Base-by-base conservation (phyloP, 164 flowering plant species). In the Vitis rotundifolia region DNA sequence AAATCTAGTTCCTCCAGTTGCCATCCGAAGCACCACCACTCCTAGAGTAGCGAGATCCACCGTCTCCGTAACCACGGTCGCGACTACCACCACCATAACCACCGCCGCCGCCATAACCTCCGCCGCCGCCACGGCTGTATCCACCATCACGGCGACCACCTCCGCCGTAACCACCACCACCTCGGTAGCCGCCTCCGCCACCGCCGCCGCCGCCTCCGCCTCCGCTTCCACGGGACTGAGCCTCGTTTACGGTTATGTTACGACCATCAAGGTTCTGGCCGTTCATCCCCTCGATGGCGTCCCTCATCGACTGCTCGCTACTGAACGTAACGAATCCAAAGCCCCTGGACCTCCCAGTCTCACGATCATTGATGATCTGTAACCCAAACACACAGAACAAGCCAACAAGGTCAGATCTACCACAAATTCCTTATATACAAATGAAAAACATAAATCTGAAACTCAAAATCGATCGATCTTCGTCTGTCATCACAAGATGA, bases 231-330 rank as follows among this genome's bases (percentile, higher is more conserved):
- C 86, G 85, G 11, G 89, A 80, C 74, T 82, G 87, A n/a, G 90
- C 87, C 66, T 86, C 85, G 76, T 84, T 83, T 3, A 86, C 90
- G 11, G 88, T 86, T 53, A 86, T 86, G 67, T 73, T 83, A 12
- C 90, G 81, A 14, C 88, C 90, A 22, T 86, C 90, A 2, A 86
- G 86, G 28, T 69, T 73, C 68, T 77, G 80, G 11, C 88, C 90
- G 78, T 86, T 82, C 89, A 86, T 81, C 13, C 74, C 83, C n/a
- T 86, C 87, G 19, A 86, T 86, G 0, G 89, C 89, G 19, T 81
- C 85, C 50, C 70, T 79, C 89, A 84, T 86, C 15, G 87, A 28
- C 62, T 84, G 68, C 79, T 86, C 86, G 16, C 71, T 70, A 19
- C 66, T 59, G 68, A 86, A 86, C 3, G 86, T 82, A 5, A 86